Base-by-base conservation (phyloP, 768 basidiomycete genomes). In the Tulasnella sp. region DNA sequence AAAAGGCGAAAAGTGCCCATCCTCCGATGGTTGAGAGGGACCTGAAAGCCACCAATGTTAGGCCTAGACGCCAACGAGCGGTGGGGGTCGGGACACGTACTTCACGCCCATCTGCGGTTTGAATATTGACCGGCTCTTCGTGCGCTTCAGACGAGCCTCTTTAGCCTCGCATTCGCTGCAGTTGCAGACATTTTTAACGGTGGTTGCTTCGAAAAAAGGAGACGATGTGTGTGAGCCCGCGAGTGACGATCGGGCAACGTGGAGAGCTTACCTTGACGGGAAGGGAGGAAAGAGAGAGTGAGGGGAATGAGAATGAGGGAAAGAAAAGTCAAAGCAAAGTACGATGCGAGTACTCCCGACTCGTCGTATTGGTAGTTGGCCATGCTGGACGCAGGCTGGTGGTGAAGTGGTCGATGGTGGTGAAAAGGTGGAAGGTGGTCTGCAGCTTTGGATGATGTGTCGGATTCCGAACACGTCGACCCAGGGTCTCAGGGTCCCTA, bases 261-360 rank as follows among this genome's bases (percentile, higher is more conserved):
- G 13, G 32, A 77, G 37, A 44, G 67, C 80, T 78, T 29, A 80
- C 72, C 40, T 78, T 75, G 37, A 29, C 71, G 39, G 23, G 82
- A 80, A 35, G 81, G 81, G 73, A 85, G 57, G 42, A 82, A 78
- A 73, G 86, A 83, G 29, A 89, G 81, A 0, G 95, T 93, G 79
- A 93, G 84, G 0, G 97, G 97, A 46, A 94, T 84, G 79, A 99
- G 90, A 67, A 95, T 82, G 81, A 98, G 88, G 77, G 91, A 90
- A 80, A 98, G 91, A 83, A 98, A 91, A 10, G 95, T 94, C 77
- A 99, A 90, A 79, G 95, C 85, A 85, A 98, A 98, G 86, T 96
- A 98, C 48, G 90, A 88, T 82, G 93, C 93, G 92, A 95, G 92
- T 80, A 90, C 90, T 80, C 94, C 93, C 70, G 88, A 88, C 86